Evolutionary conservation across 1,139 yeast species (phyloP), one percentile per base, ranked within the genome.

Genomic region (Blastobotrys ciferrii): DNA sequence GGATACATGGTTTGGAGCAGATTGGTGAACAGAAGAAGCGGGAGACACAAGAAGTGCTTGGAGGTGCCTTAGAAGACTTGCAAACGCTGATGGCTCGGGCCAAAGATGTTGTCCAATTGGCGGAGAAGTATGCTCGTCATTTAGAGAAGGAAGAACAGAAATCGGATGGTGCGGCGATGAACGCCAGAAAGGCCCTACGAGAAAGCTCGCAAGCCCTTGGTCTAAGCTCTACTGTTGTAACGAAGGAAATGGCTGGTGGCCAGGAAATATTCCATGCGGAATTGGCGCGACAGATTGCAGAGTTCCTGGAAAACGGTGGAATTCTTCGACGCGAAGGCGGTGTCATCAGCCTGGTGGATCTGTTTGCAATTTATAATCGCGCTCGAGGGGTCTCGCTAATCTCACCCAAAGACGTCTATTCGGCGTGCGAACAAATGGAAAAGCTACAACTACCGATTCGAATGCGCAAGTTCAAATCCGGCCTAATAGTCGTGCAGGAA

Each of bases 11-110:
- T 1, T 70, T 91, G 17, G 87, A 88, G 55, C 73, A 73, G 45
- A 67, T 76, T 9, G 81, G 83, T 40, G 84, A 80, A 53, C 71
- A 73, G 38, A 77, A 78, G 57, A 70, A 86, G 7, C 72, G 75
- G 49, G 76, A 78, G 45, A 85, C 84, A 54, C 87, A 86, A 50
- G 63, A 74, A 17, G 74, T 89, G 0, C 70, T 89, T 47, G 77
- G 80, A 32, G 76, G 78, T 31, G 89, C 96, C 0, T 68, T 91
- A 37, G 85, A 83, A 48, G 96, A 88, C 64, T 68, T 91, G 42
- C 84, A 84, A 53, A 84, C 84, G 41, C 70, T 91, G 45, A 83
- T 88, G 84, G 75, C 81, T 20, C 78, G 86, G 54, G 95, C 91
- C 1, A 81, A 81, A 58, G 95, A 89, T 49, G 76, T 91, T 44